These are phyloP conservation scores for Suillus hirtellus DNA, from an alignment of 768 basidiomycete species.

Conservation along the genomic window DNA sequence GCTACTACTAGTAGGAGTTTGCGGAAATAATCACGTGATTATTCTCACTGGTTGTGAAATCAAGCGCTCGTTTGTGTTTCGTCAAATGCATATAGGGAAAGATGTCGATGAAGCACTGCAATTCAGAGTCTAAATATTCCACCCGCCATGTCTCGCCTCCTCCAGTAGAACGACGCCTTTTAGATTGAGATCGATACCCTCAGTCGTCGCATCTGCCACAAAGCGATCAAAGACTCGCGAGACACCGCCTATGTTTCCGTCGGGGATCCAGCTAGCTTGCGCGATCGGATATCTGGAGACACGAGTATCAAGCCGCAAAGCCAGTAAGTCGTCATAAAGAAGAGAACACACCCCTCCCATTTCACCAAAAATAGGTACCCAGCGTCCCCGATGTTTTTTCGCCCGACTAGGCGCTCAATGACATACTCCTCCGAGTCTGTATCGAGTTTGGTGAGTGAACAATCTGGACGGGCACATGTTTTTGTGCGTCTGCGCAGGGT, in stretches of 20 bases:
- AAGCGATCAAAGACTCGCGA: slow-evolving; percentile 20
- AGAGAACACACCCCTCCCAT: slow-evolving; percentile 32
- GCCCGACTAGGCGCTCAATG: slow-evolving; percentile 31
- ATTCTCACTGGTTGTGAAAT: too few species aligned
- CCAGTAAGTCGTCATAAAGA: not conserved
- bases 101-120: not conserved
- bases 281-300: slow-evolving; percentile 26
- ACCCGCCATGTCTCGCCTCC: slow-evolving; percentile 27
- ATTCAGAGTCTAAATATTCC: slow-evolving; percentile 5
- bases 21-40: too few species aligned
- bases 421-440: slow-evolving; percentile 9
- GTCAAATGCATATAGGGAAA: not conserved
- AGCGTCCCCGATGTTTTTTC: slow-evolving; percentile 19
- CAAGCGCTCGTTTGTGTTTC: not conserved
- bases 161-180: slow-evolving; percentile 20
- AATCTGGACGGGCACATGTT: slow-evolving; percentile 28
- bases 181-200: slow-evolving; percentile 21
- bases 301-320: not conserved
- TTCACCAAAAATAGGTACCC: slow-evolving; percentile 31
- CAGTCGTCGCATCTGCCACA: slow-evolving; percentile 15
- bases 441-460: slow-evolving; percentile 12
- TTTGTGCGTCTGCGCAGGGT: slow-evolving; percentile 14
- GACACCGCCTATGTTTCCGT: slow-evolving; percentile 26
- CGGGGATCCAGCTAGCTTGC: slow-evolving; percentile 32
- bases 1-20: too few species aligned